Evolutionary conservation across 441 rosid genomes (phyloP), one percentile per base, ranked within the genome.

Genomic region (Mallotus japonicus): DNA sequence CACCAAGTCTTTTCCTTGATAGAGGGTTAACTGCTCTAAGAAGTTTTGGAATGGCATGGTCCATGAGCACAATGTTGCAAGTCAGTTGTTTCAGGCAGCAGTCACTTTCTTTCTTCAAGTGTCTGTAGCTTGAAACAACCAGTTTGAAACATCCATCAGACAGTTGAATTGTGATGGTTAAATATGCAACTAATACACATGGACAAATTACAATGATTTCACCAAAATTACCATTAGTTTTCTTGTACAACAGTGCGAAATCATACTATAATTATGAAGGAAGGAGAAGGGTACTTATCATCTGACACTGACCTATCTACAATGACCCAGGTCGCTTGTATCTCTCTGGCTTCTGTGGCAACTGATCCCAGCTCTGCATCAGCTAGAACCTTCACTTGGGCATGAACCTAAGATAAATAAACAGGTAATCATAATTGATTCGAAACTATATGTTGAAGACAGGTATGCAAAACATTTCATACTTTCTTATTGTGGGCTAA

Each of bases 281-380:
- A n/a, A 62, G 5, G 63, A 6, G 50, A n/a, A 32, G 17, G 44
- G 15, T 37, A 40, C 9, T 9, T 7, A 55, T 19, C 8, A 47
- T 42, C 73, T 62, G 69, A 83, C 76, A 44, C 79, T 66, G 65
- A 85, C 84, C 76, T 66, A 44, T 82, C 88, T 44, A 85, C 67
- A 68, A 85, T 71, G 3, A 82, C 83, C 84, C 86, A 81, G 44
- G 79, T 73, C 1, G 85, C 84, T 72, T 80, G 74, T 22, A 82
- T 69, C 58, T 73, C 73, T 65, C 51, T 53, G 55, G 86, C 83
- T 56, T 68, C 75, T 34, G 63, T 19, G 19, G 84, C 86, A 24
- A 79, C 81, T 4, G 85, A 77, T 49, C 83, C 82, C 1, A 62
- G 47, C 62, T 69, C 61, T 57, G 81, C 80, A 69, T 79, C 71